Conservation (phyloP, 345 rosid genomes). For the Salix viminalis region DNA sequence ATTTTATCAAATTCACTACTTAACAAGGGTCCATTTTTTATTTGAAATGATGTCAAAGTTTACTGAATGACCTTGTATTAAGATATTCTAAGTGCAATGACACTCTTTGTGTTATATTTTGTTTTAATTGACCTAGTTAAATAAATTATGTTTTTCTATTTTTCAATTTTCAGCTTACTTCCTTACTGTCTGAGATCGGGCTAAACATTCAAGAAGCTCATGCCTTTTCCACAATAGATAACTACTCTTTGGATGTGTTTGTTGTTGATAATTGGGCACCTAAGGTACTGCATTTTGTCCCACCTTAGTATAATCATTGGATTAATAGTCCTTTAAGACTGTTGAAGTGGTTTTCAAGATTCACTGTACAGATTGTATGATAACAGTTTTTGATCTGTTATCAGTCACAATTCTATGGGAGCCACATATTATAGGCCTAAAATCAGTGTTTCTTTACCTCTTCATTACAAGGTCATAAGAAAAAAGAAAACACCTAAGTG, state of each 20-base stretch:
- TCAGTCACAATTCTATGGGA: background rate
- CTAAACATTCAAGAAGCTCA: slow-evolving; percentile 77
- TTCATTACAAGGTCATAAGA: background rate
- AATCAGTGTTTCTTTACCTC: background rate
- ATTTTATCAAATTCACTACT: background rate
- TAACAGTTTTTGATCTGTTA: background rate
- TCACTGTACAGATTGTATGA: background rate
- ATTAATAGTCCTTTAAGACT: background rate
- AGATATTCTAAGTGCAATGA: background rate
- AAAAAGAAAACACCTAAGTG: background rate
- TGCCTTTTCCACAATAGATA: slow-evolving; percentile 63
- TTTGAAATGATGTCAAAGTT: background rate
- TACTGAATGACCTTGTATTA: background rate
- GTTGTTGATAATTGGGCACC: slow-evolving; percentile 56
- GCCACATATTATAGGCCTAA: background rate
- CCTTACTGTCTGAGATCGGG: slow-evolving; percentile 54
- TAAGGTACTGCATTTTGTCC: slow-evolving; percentile 37
- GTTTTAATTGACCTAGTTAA: background rate
- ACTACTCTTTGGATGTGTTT: slow-evolving; percentile 72
- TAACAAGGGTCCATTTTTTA: background rate
- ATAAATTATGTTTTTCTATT: background rate
- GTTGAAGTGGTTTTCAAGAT: slow-evolving; percentile 2
- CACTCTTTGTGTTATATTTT: background rate
- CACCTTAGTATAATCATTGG: background rate
- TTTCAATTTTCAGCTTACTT: slow-evolving; percentile 52